Evolutionary conservation across 176 grass and related monocot species (phyloP).

Genomic region (Hyparrhenia diplandra): DNA sequence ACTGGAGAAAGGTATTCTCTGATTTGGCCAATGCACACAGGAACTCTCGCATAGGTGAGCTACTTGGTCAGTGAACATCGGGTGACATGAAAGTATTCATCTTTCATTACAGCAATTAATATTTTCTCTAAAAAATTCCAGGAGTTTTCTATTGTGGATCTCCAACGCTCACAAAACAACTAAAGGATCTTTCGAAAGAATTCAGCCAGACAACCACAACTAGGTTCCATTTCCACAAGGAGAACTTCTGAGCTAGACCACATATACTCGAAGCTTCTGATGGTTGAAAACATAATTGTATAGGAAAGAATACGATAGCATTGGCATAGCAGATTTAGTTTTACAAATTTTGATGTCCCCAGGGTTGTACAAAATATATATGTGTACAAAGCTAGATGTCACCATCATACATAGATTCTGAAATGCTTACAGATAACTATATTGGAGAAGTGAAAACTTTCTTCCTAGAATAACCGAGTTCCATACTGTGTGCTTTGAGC

Average conservation of each 20-base stretch:
- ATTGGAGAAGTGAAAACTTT: constrained; percentile 28
- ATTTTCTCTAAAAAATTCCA: constrained; percentile 33
- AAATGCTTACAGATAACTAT: constrained; percentile 29
- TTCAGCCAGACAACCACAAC: constrained; percentile 90
- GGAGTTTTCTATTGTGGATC: constrained; percentile 99
- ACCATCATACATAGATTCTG: constrained; percentile 40
- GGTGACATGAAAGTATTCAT: constrained; percentile 1
- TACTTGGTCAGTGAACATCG: neutral
- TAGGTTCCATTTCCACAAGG: constrained; percentile 98
- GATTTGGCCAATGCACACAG: constrained; percentile 81
- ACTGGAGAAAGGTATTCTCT: constrained; percentile 97
- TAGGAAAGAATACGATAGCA: constrained; percentile 42
- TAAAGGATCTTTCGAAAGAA: constrained; percentile 87
- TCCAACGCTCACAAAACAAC: constrained; percentile 64
- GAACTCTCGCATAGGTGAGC: constrained; percentile 78
- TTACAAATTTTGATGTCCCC: constrained; percentile 45
- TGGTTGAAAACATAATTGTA: constrained; percentile 48
- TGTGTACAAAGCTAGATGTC: constrained; percentile 35
- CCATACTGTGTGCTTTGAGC: constrained; percentile 10
- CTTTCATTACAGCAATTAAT: neutral
- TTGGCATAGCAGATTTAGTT: constrained; percentile 42
- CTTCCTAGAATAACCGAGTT: constrained; percentile 38
- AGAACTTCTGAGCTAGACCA: constrained; percentile 83
- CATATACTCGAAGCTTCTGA: neutral
- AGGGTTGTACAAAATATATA: constrained; percentile 54